Conservation (phyloP, 306 rosid species). For the Fragaria iinumae region DNA sequence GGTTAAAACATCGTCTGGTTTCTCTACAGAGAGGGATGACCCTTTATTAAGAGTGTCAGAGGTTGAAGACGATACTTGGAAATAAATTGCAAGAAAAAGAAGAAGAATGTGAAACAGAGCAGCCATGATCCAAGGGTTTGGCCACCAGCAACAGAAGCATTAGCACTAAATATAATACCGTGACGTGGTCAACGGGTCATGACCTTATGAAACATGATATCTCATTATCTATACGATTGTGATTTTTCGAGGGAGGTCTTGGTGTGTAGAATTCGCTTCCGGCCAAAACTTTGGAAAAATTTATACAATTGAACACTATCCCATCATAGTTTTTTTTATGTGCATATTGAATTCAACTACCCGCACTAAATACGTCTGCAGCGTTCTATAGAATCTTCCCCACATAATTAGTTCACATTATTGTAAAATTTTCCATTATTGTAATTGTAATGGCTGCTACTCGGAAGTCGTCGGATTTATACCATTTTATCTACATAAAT, state of each 20-base stretch:
- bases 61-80: constrained; percentile 14
- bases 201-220: neutral
- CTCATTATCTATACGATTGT: neutral
- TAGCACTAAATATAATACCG: no score
- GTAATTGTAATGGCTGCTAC: neutral
- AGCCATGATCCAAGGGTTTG: constrained; percentile 25
- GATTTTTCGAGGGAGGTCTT: neutral
- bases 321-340: neutral
- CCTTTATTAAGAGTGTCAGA: constrained; percentile 29
- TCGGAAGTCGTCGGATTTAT: neutral
- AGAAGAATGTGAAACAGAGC: constrained; percentile 19
- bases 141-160: neutral
- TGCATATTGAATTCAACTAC: neutral
- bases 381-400: no score
- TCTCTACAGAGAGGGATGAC: constrained; percentile 39
- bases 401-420: no score
- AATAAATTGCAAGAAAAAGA: neutral
- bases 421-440: no score
- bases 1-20: constrained; percentile 22
- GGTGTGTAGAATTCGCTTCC: no score
- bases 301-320: neutral
- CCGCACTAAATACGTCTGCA: neutral
- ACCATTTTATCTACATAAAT: neutral
- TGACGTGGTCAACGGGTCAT: neutral
- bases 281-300: neutral